A percentile compares a stretch with the other conserved stretches of the same genome.
phyloP scores from a whole-genome alignment of 768 basidiomycete species.

The Serendipita vermifera region DNA sequence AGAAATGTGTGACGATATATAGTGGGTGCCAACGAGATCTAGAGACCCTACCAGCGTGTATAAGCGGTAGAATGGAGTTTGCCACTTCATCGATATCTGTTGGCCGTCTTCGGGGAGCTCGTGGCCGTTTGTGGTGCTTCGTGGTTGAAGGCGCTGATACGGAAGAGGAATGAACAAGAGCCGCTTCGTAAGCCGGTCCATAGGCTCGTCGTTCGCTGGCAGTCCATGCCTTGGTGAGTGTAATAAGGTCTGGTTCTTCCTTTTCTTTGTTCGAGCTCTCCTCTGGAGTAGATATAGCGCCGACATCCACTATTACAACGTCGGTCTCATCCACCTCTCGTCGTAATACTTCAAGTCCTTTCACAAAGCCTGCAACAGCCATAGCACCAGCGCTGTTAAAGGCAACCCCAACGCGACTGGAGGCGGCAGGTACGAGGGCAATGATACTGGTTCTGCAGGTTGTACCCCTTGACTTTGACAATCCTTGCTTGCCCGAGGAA shows the following conservation, averaged over 20 bases:
- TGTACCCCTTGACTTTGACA: conserved; percentile 29
- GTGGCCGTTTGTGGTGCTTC: background rate
- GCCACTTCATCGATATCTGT: conserved; percentile 48
- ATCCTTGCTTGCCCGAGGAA: conserved; percentile 41
- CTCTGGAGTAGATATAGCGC: conserved; percentile 30
- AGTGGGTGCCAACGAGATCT: background rate
- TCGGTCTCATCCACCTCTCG: conserved; percentile 53
- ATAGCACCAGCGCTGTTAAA: conserved; percentile 53
- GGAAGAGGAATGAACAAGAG: background rate
- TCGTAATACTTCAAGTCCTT: conserved; percentile 59
- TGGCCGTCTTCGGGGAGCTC: conserved; percentile 14
- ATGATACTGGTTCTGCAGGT: conserved; percentile 36
- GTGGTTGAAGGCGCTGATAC: background rate
- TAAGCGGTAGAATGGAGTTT: conserved; percentile 45
- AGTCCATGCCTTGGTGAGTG: conserved; percentile 58
- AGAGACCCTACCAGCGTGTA: conserved; percentile 22
- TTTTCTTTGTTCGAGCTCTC: conserved; percentile 16
- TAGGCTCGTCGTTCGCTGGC: conserved; percentile 61
- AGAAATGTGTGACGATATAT: background rate
- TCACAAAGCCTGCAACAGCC: conserved; percentile 59
- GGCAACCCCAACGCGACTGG: conserved; percentile 62
- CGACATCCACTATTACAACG: conserved; percentile 63
- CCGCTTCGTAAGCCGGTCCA: conserved; percentile 50
- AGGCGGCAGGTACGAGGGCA: conserved; percentile 60
- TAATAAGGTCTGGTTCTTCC: conserved; percentile 25